These are phyloP conservation scores for Chytriomyces confervae DNA, from an alignment of 192 early-diverging fungal genomes.

Conservation along the genomic window DNA sequence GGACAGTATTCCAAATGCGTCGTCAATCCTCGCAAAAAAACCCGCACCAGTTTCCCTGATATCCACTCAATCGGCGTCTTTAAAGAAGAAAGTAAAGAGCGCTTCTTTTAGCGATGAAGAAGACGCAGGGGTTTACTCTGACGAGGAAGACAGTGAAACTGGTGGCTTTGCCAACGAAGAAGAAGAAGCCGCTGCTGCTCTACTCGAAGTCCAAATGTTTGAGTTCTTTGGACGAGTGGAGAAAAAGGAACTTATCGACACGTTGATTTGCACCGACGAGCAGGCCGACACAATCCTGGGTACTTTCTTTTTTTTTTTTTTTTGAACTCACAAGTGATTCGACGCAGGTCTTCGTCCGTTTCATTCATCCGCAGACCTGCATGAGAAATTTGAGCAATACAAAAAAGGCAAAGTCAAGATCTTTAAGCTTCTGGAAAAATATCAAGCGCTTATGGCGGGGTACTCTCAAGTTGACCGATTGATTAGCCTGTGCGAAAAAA, in stretches of 20 bases:
- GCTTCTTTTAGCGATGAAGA: constrained; percentile 14
- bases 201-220: constrained; percentile 48
- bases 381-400: constrained; percentile 55
- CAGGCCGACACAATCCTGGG: constrained; percentile 61
- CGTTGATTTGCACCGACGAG: constrained; percentile 40
- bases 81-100: constrained; percentile 11
- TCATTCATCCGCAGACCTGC: constrained; percentile 55
- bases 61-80: neutral
- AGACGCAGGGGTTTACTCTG: constrained; percentile 36
- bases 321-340: neutral
- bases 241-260: constrained; percentile 46
- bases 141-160: constrained; percentile 53
- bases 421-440: constrained; percentile 52
- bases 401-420: constrained; percentile 59
- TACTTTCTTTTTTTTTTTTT: constrained; percentile 21
- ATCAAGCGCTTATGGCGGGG: constrained; percentile 62
- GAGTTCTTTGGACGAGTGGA: constrained; percentile 48
- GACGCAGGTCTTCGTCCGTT: constrained; percentile 59
- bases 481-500: constrained; percentile 63
- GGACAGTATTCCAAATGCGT: neutral
- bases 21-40: neutral
- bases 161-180: constrained; percentile 38
- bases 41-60: constrained; percentile 6
- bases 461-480: constrained; percentile 69
- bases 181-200: constrained; percentile 27